Evolutionary conservation across 495 filamentous ascomycete genomes (phyloP), one percentile per base, ranked within the genome.

Genomic region (Lindgomyces ingoldianus): DNA sequence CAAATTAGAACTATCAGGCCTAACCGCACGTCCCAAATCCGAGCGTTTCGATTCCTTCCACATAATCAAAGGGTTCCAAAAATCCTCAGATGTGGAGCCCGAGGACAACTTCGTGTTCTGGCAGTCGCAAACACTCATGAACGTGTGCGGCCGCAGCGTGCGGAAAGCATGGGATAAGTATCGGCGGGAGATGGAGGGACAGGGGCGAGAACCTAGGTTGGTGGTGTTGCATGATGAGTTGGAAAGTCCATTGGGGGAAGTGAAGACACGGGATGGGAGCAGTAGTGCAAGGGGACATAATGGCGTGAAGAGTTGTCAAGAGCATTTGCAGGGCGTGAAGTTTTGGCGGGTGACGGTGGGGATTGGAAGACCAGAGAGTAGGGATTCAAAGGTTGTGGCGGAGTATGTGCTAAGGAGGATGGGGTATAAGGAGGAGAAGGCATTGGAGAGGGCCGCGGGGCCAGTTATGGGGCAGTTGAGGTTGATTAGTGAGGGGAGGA

Each of bases 171-270:
- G 71, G 70, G 65, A 45, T 16, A 27, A 25, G 30, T 68, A 44
- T 30, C 2, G 26, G 4, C 30, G 58, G 8, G 73, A 69, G 65
- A 3, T 21, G 53, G 18, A 39, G 33, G 33, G 9, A 9, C 2
- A 54, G 27, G 33, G 65, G 64, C 0, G 65, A 71, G 65, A 54
- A 62, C 12, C 77, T 80, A 24, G 78, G 78, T 76, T 96, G 16
- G 84, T 95, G 2, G 75, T 96, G 1, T 76, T 96, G 26, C 90
- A 96, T 75, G 91, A 96, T 70, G 91, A 96, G 70, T 75, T 96
- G 9, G 91, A 96, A 71, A 79, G 81, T 46, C 75, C 79, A 24
- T 67, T 90, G 11, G 90, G 91, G 0, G 82, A 80, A 39, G 78
- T 95, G 4, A 87, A 79, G 42, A 75, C 89, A 41, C 85, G 74